Percentiles rank a stretch among this genome's conserved stretches.
These are phyloP conservation scores for Nigrospora osmanthi DNA, from an alignment of 2,329 filamentous ascomycete genomes.

Conservation along the genomic window DNA sequence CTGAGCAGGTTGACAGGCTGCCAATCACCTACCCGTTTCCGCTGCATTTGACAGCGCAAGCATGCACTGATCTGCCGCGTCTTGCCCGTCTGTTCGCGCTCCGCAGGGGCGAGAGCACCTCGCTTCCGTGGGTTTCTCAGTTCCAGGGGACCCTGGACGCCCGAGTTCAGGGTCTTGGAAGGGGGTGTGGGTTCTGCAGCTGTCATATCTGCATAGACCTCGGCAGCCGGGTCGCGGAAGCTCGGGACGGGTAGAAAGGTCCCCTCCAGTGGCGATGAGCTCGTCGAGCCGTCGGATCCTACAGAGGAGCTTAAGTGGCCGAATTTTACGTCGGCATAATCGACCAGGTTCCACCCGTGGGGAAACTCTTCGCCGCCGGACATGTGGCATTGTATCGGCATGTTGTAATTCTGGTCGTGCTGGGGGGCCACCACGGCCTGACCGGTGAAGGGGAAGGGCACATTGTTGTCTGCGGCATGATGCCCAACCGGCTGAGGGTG, in stretches of 20 bases:
- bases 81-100: conserved; percentile 22
- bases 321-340: not conserved
- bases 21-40: conserved; percentile 27
- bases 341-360: not conserved
- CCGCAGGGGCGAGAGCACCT: not conserved
- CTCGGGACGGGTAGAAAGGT: not conserved
- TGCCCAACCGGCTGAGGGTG: too few species aligned
- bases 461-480: too few species aligned
- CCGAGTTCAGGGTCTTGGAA: not conserved
- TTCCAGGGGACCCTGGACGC: not conserved
- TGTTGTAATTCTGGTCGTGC: too few species aligned
- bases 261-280: not conserved
- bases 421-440: too few species aligned
- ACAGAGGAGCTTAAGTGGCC: not conserved
- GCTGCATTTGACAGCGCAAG: conserved; percentile 35
- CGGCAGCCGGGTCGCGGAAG: not conserved
- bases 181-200: not conserved
- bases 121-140: conserved; percentile 4
- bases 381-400: not conserved
- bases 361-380: not conserved
- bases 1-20: not conserved
- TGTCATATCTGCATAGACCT: not conserved
- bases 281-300: not conserved
- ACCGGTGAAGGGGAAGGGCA: too few species aligned
- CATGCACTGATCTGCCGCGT: conserved; percentile 31